Base-by-base conservation (phyloP, 768 basidiomycete genomes). In the Sporobolomyces roseus region DNA sequence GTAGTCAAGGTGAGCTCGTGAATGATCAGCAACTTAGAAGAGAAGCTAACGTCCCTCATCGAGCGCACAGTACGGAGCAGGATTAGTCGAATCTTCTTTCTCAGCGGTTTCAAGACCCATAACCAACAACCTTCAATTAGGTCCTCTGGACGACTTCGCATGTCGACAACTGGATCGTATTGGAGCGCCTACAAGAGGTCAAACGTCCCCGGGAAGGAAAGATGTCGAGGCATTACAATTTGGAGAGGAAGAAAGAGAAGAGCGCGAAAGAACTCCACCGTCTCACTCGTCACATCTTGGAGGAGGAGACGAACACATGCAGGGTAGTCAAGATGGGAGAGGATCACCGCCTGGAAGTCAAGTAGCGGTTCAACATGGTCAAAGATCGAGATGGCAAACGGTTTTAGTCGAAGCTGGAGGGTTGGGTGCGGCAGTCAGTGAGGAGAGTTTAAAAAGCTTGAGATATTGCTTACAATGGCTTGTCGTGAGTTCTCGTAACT, bases 381-480 rank as follows among this genome's bases (percentile, higher is more conserved):
- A 43, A 45, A 50, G 90, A n/a, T 88, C 88, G 77, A 82, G 88
- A 48, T 91, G 89, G 91, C 90, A 92, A 74, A 84, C 88, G 0
- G 84, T 93, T 32, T 80, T 93, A 46, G 81, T 88, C 29, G 91
- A 93, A 78, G 91, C 90, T 12, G 76, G 76, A 32, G 91, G 91
- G 0, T 81, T 94, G 38, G 85, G 90, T 65, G 90, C 89, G 0
- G 91, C 92, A 12, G 81, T 93, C 36, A 91, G 90, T 77, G 91
- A 93, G 70, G 92, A 93, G 78, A 91, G 87, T 75, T 89, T 94
- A 88, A 82, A 89, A 63, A 82, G 88, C 61, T 79, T 94, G 46
- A 86, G 86, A 77, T 93, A 93, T 76, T 91, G 89, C 78, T 77
- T 94, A 33, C 85, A 90, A 65, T 93, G 91, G 90, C 81, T 94